These are phyloP conservation scores for Eleusine coracana DNA, from an alignment of 176 grass and related monocot genomes.

Conservation along the genomic window DNA sequence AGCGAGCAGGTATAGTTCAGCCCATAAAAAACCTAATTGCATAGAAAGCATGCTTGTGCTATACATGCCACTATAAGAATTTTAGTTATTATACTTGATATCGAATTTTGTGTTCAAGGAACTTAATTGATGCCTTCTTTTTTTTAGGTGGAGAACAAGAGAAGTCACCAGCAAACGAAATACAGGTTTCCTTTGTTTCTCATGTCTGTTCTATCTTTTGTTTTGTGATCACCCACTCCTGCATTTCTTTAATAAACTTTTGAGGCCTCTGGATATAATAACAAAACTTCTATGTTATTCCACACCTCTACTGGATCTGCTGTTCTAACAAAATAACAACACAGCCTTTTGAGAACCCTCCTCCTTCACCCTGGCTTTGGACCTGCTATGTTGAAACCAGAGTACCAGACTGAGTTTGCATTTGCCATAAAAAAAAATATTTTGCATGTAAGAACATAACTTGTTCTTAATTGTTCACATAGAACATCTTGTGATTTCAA, in stretches of 20 bases:
- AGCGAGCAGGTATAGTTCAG: slow-evolving; percentile 62
- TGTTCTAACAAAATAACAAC: too few species aligned
- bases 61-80: slow-evolving; percentile 1
- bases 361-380: too few species aligned
- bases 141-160: slow-evolving; percentile 34
- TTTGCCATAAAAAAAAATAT: neutral
- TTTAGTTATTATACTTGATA: slow-evolving; percentile 13
- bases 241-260: neutral
- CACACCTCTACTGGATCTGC: too few species aligned
- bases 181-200: slow-evolving; percentile 41
- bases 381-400: too few species aligned
- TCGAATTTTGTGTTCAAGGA: slow-evolving; percentile 23
- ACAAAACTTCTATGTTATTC: neutral
- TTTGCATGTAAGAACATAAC: neutral
- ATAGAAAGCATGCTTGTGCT: neutral
- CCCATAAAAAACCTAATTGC: slow-evolving; percentile 11
- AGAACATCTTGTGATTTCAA: neutral
- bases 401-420: neutral
- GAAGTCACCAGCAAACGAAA: slow-evolving; percentile 36
- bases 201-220: neutral
- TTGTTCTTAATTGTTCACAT: slow-evolving; percentile 16
- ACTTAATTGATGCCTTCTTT: neutral
- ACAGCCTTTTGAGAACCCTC: too few species aligned
- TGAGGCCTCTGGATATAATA: slow-evolving; percentile 14
- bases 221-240: slow-evolving; percentile 19